These are phyloP conservation scores for Acmispon strigosus DNA, from an alignment of 306 rosid species.

Conservation along the genomic window DNA sequence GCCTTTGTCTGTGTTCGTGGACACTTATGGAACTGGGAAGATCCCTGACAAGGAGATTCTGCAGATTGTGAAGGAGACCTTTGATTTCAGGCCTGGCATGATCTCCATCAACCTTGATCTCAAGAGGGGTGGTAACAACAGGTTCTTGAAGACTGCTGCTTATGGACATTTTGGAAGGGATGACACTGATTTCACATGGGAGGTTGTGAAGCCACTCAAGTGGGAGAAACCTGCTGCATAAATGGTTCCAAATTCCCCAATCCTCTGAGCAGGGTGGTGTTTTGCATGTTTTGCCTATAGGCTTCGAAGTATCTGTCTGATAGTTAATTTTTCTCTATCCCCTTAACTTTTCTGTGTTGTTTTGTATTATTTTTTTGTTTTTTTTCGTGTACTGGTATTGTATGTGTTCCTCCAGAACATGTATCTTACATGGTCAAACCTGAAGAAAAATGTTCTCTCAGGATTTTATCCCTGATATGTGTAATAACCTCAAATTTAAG, in stretches of 20 bases:
- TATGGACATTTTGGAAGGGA: conserved; percentile 48
- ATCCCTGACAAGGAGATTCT: conserved; percentile 42
- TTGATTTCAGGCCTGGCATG: conserved; percentile 47
- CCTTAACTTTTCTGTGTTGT: not conserved
- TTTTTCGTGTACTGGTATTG: not conserved
- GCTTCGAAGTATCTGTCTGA: conserved; percentile 1
- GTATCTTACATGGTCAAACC: not conserved
- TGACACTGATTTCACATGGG: conserved; percentile 54
- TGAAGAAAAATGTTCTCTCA: not conserved
- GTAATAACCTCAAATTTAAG: conserved; percentile 12
- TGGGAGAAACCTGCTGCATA: conserved; percentile 48
- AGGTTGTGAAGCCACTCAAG: conserved; percentile 53
- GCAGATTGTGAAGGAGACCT: conserved; percentile 38
- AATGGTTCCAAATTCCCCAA: not conserved
- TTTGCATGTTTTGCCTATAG: conserved; percentile 6
- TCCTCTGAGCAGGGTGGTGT: not conserved
- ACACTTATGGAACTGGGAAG: conserved; percentile 34
- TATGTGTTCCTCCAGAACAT: conserved; percentile 15
- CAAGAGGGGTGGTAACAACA: conserved; percentile 43
- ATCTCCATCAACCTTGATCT: conserved; percentile 52
- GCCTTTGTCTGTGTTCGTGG: conserved; percentile 43
- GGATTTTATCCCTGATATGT: conserved; percentile 16
- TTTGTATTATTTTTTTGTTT: not conserved
- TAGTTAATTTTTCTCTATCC: not conserved
- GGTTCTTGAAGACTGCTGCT: conserved; percentile 48